A percentile compares a stretch with the other conserved stretches of the same genome.
phyloP scores from a whole-genome alignment of 176 grass and related monocot genomes.

The Zizania latifolia region DNA sequence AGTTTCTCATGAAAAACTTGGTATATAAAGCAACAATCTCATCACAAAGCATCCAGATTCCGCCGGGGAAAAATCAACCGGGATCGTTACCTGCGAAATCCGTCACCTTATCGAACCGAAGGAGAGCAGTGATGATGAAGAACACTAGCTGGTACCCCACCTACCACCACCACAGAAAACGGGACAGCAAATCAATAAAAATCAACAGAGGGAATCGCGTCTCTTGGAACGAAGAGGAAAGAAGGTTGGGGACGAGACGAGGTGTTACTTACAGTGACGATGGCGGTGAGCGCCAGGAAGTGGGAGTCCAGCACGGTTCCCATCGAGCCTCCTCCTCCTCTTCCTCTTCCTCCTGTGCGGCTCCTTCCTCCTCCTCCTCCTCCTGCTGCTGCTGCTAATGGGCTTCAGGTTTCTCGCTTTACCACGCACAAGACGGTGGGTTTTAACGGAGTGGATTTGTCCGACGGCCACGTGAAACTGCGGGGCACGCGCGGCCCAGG shows the following conservation, averaged over 20 bases:
- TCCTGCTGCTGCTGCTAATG: not conserved
- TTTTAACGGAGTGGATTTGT: slow-evolving; percentile 6
- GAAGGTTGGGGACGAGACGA: not conserved
- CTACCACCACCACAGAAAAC: slow-evolving; percentile 26
- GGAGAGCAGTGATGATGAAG: slow-evolving; percentile 90
- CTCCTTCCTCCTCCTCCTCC: not conserved
- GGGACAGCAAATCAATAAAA: not conserved
- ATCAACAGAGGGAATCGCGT: not conserved
- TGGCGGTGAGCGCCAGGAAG: slow-evolving; percentile 86
- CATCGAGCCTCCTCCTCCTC: slow-evolving; percentile 33
- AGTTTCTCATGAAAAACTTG: not conserved
- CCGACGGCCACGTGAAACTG: not conserved
- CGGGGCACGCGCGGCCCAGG: not conserved
- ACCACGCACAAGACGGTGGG: not conserved
- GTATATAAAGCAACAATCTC: not conserved
- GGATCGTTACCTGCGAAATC: slow-evolving; percentile 78
- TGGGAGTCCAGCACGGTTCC: slow-evolving; percentile 82
- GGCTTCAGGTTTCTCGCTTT: not conserved
- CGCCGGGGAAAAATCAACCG: not conserved
- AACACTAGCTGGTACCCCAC: slow-evolving; percentile 88
- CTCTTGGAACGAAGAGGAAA: not conserved
- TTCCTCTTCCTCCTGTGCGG: not conserved
- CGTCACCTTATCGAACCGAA: slow-evolving; percentile 86
- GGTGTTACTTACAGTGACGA: slow-evolving; percentile 77
- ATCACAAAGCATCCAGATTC: not conserved